Conservation (phyloP, 2,329 filamentous ascomycete genomes). For the Samsoniella hepiali region DNA sequence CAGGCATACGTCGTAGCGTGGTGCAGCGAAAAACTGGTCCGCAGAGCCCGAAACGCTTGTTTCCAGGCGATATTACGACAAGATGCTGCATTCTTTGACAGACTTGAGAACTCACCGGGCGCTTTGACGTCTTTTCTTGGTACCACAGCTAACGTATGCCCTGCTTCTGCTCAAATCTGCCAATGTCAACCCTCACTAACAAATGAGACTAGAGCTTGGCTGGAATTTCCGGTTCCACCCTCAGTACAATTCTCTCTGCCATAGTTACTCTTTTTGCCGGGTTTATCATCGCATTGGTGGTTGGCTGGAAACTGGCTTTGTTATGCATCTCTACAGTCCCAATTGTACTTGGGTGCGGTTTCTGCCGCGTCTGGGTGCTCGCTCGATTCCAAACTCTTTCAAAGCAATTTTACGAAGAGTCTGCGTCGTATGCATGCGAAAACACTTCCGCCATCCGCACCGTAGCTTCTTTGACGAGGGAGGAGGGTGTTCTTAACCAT, state of each 20-base stretch:
- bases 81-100: conserved; percentile 37
- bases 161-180: too few relatives aligned
- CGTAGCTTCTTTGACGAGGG: conserved; percentile 56
- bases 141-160: too few relatives aligned
- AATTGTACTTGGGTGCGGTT: conserved; percentile 15
- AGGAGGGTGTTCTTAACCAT: conserved; percentile 45
- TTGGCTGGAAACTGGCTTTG: conserved; percentile 31
- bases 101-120: conserved; percentile 23
- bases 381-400: too few relatives aligned
- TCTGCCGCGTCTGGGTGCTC: background rate
- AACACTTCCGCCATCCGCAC: conserved; percentile 51
- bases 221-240: too few relatives aligned
- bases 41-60: too few relatives aligned
- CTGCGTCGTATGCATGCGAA: conserved; percentile 39
- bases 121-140: conserved; percentile 21
- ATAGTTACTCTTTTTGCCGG: too few relatives aligned
- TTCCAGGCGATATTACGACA: conserved; percentile 28
- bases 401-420: background rate
- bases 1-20: too few relatives aligned
- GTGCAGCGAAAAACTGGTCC: too few relatives aligned
- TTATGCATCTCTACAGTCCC: conserved; percentile 29
- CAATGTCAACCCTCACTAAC: too few relatives aligned
- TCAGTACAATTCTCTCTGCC: too few relatives aligned
- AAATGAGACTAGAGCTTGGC: too few relatives aligned
- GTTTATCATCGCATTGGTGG: background rate